Evolutionary conservation across 148 eudicot species (phyloP).

Genomic region (Chenopodium formosanum): DNA sequence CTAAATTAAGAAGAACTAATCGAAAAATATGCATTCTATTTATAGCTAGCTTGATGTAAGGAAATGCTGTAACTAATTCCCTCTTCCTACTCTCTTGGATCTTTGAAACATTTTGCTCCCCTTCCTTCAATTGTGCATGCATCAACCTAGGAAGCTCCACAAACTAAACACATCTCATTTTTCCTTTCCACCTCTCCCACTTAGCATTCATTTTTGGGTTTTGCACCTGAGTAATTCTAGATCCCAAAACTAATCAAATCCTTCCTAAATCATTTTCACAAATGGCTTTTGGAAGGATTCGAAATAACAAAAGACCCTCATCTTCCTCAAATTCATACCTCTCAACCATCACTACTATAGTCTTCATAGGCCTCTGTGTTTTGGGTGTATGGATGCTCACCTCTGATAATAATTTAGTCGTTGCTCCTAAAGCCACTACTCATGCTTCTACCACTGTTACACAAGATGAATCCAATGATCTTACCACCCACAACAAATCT

Average conservation of each 20-base stretch:
- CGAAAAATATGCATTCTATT: too few relatives aligned
- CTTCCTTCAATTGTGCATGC: conserved; percentile 5
- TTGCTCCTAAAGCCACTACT: conserved; percentile 31
- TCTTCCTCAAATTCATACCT: conserved; percentile 28
- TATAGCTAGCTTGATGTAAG: conserved; percentile 12
- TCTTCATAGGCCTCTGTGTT: conserved; percentile 30
- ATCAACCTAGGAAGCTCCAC: conserved; percentile 25
- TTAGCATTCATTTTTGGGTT: neutral
- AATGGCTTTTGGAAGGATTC: conserved; percentile 40
- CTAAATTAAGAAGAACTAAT: too few relatives aligned
- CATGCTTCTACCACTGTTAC: conserved; percentile 23
- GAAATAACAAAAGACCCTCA: conserved; percentile 28
- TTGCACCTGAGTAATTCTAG: neutral
- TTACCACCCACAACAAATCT: conserved; percentile 10
- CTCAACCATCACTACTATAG: conserved; percentile 29
- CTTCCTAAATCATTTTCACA: conserved; percentile 7
- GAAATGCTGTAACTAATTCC: conserved; percentile 33
- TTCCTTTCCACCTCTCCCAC: neutral
- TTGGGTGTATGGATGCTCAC: conserved; percentile 39
- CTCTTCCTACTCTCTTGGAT: conserved; percentile 68
- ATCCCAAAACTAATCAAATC: conserved; percentile 4
- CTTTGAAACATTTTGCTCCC: conserved; percentile 32
- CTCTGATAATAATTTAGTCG: conserved; percentile 14
- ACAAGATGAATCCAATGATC: conserved; percentile 15
- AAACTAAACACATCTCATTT: conserved; percentile 16